Base-by-base conservation (phyloP, 768 basidiomycete species). In the Hygrophorus pudorinus region DNA sequence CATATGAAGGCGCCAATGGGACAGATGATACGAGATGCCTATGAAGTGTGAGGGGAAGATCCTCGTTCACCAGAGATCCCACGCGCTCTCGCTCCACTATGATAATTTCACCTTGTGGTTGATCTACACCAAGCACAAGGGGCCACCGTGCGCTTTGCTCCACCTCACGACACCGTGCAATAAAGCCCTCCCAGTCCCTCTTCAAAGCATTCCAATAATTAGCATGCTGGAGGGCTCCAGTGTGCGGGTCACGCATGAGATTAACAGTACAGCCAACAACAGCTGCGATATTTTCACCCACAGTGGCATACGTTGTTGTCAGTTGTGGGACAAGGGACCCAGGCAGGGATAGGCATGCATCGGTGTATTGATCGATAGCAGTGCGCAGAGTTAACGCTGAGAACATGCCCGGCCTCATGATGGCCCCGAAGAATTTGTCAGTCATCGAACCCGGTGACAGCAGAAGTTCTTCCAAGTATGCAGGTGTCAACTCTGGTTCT, bases 141-240 rank as follows among this genome's bases (percentile, higher is more conserved):
- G 89, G 89, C 78, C 85, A 83, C 35, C 86, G 75, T 28, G 83
- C 85, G 48, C 78, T 79, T 34, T 86, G 81, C 63, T 96, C 93
- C n/a, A 92, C 70, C 51, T 91, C 89, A 42, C 85, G 77, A 56
- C 89, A 92, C 45, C 88, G 75, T 6, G 92, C 85, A 48, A 93
- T 79, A 55, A 97, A 93, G 2, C 93, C 91, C 56, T 97, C 86
- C 93, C 94, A 98, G 53, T 97, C 92, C 37, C 86, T 68, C 59
- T 88, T 92, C 53, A 96, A 62, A 0, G 83, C 79, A 52, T 76
- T 83, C 79, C 87, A 84, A 57, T 89, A 91, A 35, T 79, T 81
- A 36, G 78, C 76, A 56, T 89, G 72, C 50, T 84, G 79, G 37
- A 78, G 70, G 30, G 81, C 82, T 12, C 91, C 91, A 2, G 87